Evolutionary conservation across 345 rosid genomes (phyloP), one percentile per base, ranked within the genome.

Genomic region (Lepidium sativum): DNA sequence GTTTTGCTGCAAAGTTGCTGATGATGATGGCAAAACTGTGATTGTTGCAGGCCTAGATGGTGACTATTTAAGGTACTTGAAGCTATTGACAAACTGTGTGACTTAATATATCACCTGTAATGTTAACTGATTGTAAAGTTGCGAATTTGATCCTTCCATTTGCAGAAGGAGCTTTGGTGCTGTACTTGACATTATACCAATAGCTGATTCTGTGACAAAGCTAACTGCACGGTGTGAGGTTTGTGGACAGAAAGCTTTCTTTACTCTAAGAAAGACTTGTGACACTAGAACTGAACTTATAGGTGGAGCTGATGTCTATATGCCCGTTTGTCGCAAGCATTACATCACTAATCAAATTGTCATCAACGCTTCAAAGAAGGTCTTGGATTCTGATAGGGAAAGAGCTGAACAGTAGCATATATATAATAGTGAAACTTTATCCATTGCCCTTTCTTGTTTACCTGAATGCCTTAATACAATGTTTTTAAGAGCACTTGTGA

Each of bases 261-360:
- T 94, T 55, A 86, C 99, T 9, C 41, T 84, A 47, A 83, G 99
- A 72, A 90, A 83, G 77, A 84, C 78, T 11, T 67, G 56, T 33
- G 92, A 82, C 52, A 88, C 81, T 0, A 45, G 73, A 63, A 86
- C 88, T 5, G 92, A 94, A 50, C 78, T 94, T 12, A 83, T 90
- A 0, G 96, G 86, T 0, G 97, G 99, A 14, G 78, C 86, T 42
- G 91, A 86, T 51, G 73, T 88, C 12, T 90, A 94, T 76, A 86
- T 90, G 97, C 99, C 91, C 0, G 90, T 84, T 16, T 92, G 98
- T 74, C 91, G 96, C 6, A 85, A 80, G 44, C 98, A 87, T 68
- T 87, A 90, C 33, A 72, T 83, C 12, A 68, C 63, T 40, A 79
- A 87, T 4, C 84, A 86, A 49, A 68, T 65, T 9, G 86, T 71